Evolutionary conservation across 1,284 basidiomycete species (phyloP).

Genomic region (Fomes fomentarius): DNA sequence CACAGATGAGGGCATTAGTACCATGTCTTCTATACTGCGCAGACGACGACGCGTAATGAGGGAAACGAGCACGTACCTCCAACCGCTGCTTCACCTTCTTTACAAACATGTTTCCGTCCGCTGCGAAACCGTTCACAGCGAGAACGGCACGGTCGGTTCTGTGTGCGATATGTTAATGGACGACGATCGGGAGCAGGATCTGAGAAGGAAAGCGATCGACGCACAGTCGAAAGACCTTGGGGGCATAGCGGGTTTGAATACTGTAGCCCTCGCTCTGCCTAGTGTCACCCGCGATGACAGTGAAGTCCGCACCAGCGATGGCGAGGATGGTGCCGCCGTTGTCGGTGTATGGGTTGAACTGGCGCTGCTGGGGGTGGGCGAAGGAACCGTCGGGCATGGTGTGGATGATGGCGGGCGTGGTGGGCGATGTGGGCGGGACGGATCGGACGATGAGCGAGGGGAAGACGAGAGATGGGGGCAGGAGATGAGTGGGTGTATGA

Average conservation of each 20-base stretch:
- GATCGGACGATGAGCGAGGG: constrained; percentile 15
- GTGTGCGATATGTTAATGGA: constrained; percentile 23
- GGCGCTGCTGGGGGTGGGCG: constrained; percentile 55
- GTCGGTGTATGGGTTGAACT: constrained; percentile 87
- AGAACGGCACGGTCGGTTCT: constrained; percentile 94
- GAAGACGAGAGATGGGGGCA: constrained; percentile 1
- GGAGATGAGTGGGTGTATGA: constrained; percentile 27
- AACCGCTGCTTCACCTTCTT: constrained; percentile 92
- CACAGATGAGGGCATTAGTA: background rate
- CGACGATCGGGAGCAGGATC: background rate
- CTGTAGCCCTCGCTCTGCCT: constrained; percentile 92
- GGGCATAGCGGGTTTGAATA: constrained; percentile 96
- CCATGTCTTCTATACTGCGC: no score
- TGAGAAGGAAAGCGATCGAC: constrained; percentile 32
- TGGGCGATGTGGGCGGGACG: constrained; percentile 19
- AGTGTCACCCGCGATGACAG: constrained; percentile 93
- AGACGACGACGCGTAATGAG: constrained; percentile 7
- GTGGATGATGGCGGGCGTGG: no score
- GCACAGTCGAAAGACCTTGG: constrained; percentile 85
- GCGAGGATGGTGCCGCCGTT: constrained; percentile 96
- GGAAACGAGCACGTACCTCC: constrained; percentile 59
- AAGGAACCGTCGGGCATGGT: constrained; percentile 43
- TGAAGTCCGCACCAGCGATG: constrained; percentile 90
- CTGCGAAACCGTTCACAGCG: constrained; percentile 94
- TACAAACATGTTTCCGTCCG: constrained; percentile 95